Evolutionary conservation across 2,329 filamentous ascomycete species (phyloP).

Genomic region (Botrytis fragariae): DNA sequence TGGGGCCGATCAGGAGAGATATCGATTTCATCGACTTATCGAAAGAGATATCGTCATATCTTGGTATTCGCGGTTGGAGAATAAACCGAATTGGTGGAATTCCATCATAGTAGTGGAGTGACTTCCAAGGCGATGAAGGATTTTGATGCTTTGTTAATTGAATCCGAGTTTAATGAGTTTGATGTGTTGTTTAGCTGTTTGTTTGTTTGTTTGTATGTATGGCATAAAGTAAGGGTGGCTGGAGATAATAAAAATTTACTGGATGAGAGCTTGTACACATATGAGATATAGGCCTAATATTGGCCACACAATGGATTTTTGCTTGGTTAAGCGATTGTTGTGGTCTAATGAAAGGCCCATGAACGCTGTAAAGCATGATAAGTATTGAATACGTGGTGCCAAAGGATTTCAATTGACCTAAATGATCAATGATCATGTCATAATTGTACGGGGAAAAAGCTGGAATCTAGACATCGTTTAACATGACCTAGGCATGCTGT

Average conservation of each 20-base stretch:
- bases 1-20: slow-evolving; percentile 5
- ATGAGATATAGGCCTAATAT: not conserved
- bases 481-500: not conserved
- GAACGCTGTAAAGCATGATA: slow-evolving; percentile 4
- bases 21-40: not conserved
- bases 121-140: not conserved
- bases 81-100: not conserved
- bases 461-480: not conserved
- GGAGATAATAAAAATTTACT: not conserved
- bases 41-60: not conserved
- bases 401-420: not conserved
- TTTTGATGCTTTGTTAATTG: not conserved
- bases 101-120: not conserved
- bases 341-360: not conserved
- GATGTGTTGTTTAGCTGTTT: not conserved
- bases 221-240: not conserved
- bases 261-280: slow-evolving; percentile 17
- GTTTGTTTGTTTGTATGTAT: not conserved
- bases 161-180: not conserved
- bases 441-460: not conserved
- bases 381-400: slow-evolving; percentile 15
- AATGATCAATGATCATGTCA: not conserved
- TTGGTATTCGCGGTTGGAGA: slow-evolving; percentile 5
- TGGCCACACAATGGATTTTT: not conserved
- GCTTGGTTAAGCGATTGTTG: slow-evolving; percentile 8